Evolutionary conservation across 2,329 filamentous ascomycete species (phyloP), one percentile per base, ranked within the genome.

Genomic region (Ceratocystis ficicola): DNA sequence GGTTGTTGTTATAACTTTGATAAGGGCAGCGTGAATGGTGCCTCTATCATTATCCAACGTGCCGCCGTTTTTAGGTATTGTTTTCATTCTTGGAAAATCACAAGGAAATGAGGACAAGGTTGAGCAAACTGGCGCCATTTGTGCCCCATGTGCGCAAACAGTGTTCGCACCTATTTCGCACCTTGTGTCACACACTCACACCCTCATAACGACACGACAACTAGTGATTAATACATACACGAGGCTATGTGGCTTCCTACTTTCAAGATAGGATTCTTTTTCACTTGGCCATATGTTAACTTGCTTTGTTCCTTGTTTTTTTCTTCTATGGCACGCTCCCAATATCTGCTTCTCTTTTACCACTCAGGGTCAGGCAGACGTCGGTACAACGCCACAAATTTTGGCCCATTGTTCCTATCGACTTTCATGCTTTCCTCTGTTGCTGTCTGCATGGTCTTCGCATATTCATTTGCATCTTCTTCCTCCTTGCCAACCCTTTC

Each of bases 371-470:
- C 87, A 72, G 88, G 86, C 69, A 87, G 76, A 69, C 94, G 85
- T 72, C 88, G 83, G 74, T 94, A 99, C 62, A 95, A 83, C 50
- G 91, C 93, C 61, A 97, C 87, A 76, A 88, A 95, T 77, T 97
- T 99, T 73, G 85, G 83, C 0, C 94, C 94, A 52, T 89, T 85
- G 76, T 97, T 96, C 73, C 94, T 84, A 71, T 86, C 84, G 15
- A 99, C 94, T 78, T 99, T 99, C 79, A 96, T 96, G 44, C 92
- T 90, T 78, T 99, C 95, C 75, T 99, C 94, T 2, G 95, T 99
- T 77, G 94, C 91, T 44, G 81, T 82, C 72, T 78, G 81, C 89
- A 94, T 95, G 65, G 88, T 79, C 66, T 77, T 77, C 5, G 93
- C 88, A 73, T 87, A 90, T 69, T 84, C 80, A 73, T 93, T 88